phyloP scores from a whole-genome alignment of 73 alveolate species.

The Tetrahymena borealis region DNA sequence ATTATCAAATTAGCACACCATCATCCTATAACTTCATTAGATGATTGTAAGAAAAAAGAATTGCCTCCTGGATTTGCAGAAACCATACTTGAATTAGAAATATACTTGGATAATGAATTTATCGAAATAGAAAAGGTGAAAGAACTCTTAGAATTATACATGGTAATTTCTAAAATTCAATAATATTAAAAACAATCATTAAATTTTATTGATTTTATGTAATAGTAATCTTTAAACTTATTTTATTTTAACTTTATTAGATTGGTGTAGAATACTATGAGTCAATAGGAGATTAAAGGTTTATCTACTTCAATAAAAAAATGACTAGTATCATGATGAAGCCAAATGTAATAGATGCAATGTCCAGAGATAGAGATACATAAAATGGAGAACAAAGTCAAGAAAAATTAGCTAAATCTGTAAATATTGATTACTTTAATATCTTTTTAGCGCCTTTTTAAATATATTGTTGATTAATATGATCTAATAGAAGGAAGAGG shows the following conservation, averaged over 20 bases:
- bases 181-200: not conserved
- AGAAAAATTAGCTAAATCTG: not conserved
- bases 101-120: not conserved
- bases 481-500: not conserved
- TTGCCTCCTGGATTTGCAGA: not conserved
- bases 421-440: not conserved
- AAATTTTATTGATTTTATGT: not conserved
- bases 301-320: conserved; percentile 14
- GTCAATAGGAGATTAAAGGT: conserved; percentile 35
- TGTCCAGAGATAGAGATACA: not conserved
- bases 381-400: not conserved
- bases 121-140: not conserved
- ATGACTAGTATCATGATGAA: conserved; percentile 16
- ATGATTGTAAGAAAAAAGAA: not conserved
- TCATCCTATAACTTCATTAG: not conserved
- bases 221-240: too few species aligned
- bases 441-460: too few species aligned
- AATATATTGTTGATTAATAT: too few species aligned
- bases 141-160: not conserved
- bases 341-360: conserved; percentile 25
- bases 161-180: not conserved
- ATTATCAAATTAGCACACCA: not conserved
- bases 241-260: not conserved
- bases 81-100: not conserved
- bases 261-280: conserved; percentile 45